Evolutionary conservation across 2,329 filamentous ascomycete genomes (phyloP).

Genomic region (Tolypocladium paradoxum): DNA sequence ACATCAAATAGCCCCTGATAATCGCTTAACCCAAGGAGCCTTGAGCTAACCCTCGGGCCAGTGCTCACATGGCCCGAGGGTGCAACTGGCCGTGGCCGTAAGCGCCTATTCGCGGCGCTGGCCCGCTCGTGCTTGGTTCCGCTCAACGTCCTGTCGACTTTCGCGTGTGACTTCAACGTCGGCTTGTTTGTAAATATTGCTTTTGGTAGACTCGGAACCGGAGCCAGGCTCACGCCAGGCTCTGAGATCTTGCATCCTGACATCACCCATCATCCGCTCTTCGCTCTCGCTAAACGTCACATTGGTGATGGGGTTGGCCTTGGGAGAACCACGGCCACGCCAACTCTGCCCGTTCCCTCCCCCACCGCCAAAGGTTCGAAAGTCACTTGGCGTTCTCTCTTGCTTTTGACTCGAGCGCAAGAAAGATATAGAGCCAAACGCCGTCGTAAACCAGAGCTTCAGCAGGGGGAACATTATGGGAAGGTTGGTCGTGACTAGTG

Average conservation of each 20-base stretch:
- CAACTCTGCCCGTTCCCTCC: conserved; percentile 3
- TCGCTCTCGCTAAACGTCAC: conserved; percentile 13
- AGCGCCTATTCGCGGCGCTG: neutral
- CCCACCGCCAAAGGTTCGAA: conserved; percentile 9
- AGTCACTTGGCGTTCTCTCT: conserved; percentile 10
- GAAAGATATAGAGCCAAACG: conserved; percentile 13
- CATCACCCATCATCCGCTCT: conserved; percentile 9
- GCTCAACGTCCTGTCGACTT: neutral
- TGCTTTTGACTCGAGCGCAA: conserved; percentile 9
- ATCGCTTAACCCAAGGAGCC: neutral
- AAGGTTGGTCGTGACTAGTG: conserved; percentile 31
- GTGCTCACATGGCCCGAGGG: neutral
- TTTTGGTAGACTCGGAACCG: neutral
- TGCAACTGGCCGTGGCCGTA: neutral
- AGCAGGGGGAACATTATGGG: conserved; percentile 35
- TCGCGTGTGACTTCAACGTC: neutral
- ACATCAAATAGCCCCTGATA: too few relatives aligned
- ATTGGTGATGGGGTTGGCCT: conserved; percentile 8
- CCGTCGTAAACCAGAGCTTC: conserved; percentile 20
- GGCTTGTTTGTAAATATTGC: neutral
- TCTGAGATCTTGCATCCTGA: conserved; percentile 10
- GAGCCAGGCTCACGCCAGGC: neutral
- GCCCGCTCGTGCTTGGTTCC: neutral
- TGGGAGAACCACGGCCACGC: conserved; percentile 5
- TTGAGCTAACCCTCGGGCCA: neutral